phyloP scores from a whole-genome alignment of 305 asterid genomes.

The Fraxinus velutina region DNA sequence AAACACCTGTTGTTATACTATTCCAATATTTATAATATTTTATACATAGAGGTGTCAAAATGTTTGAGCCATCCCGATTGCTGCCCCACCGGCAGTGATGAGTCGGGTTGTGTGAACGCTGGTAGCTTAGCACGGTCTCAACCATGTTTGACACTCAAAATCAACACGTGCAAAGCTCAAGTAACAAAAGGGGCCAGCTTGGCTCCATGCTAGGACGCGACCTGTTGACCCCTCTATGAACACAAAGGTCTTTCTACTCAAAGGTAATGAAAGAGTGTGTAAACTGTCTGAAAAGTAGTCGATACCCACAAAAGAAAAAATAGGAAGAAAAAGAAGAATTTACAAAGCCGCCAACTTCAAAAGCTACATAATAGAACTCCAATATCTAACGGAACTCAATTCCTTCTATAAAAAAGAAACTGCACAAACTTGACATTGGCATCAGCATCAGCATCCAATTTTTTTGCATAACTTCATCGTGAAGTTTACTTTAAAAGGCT shows the following conservation, averaged over 20 bases:
- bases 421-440: not conserved
- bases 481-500: not conserved
- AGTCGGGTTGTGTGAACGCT: not conserved
- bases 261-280: not conserved
- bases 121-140: not conserved
- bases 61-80: not conserved
- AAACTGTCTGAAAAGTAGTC: not conserved
- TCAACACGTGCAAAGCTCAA: not conserved
- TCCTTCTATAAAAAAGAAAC: not conserved
- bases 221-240: not conserved
- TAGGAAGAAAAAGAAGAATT: not conserved
- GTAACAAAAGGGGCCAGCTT: not conserved
- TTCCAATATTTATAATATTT: not conserved
- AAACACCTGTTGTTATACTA: not conserved
- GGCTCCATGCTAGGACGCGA: not conserved
- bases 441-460: not conserved
- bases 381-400: not conserved
- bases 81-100: not conserved
- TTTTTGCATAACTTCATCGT: not conserved
- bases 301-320: not conserved
- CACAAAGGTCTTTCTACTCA: not conserved
- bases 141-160: not conserved
- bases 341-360: not conserved
- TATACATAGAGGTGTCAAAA: not conserved
- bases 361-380: not conserved